Percentiles rank a stretch among this genome's conserved stretches.
Evolutionary conservation across 2,329 filamentous ascomycete genomes (phyloP).

Genomic region (Simplicillium aogashimaense): DNA sequence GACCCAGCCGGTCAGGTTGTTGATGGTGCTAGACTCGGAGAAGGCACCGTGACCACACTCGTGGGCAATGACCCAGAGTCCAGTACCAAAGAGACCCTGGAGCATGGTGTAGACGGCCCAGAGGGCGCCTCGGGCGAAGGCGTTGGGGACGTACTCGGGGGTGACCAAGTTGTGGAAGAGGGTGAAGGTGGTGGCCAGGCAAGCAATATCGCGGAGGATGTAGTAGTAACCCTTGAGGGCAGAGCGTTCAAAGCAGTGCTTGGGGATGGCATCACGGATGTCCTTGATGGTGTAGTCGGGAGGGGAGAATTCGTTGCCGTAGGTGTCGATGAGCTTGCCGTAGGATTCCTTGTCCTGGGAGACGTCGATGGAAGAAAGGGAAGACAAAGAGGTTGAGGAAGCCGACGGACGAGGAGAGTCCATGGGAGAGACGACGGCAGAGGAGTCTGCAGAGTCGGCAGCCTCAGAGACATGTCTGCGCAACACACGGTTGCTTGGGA

Average conservation of each 20-base stretch:
- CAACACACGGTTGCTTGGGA: conserved; percentile 32
- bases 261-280: conserved; percentile 91
- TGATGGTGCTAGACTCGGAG: conserved; percentile 81
- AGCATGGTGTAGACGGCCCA: conserved; percentile 63
- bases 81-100: conserved; percentile 89
- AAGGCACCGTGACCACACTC: conserved; percentile 98
- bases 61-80: conserved; percentile 92
- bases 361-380: conserved; percentile 58
- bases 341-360: conserved; percentile 32
- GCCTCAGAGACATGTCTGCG: conserved; percentile 39
- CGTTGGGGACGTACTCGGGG: conserved; percentile 68
- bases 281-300: conserved; percentile 97
- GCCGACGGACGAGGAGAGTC: conserved; percentile 54
- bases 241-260: conserved; percentile 92
- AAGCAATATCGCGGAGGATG: conserved; percentile 70
- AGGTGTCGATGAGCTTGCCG: conserved; percentile 74
- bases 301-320: conserved; percentile 88
- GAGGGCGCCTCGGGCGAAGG: conserved; percentile 52
- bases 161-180: conserved; percentile 86
- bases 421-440: conserved; percentile 45
- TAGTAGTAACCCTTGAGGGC: conserved; percentile 66
- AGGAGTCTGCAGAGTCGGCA: conserved; percentile 41
- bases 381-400: conserved; percentile 88
- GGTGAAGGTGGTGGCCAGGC: conserved; percentile 69
- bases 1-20: conserved; percentile 88